A percentile compares a stretch with the other conserved stretches of the same genome.
These are phyloP conservation scores for Musa acuminata DNA, from an alignment of 176 grass and related monocot species.

Conservation along the genomic window DNA sequence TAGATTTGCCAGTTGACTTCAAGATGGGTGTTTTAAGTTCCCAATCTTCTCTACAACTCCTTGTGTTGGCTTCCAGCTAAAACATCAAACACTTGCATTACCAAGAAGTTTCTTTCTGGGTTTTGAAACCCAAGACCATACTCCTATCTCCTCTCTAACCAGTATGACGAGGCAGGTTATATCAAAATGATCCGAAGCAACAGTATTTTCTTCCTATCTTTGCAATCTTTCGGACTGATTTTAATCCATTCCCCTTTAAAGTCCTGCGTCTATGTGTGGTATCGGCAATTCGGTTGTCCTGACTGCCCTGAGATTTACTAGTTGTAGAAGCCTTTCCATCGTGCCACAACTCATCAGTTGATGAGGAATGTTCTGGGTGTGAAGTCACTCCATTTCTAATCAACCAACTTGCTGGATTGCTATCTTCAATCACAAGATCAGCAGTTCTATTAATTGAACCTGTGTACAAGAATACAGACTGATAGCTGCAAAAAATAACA, in stretches of 20 bases:
- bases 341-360: neutral
- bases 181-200: conserved; percentile 34
- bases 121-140: too few relatives aligned
- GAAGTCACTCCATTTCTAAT: neutral
- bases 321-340: conserved; percentile 1
- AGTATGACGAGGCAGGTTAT: neutral
- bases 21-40: too few relatives aligned
- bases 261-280: conserved; percentile 20
- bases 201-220: conserved; percentile 43
- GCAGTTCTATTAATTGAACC: neutral
- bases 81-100: too few relatives aligned
- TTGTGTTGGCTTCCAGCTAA: too few relatives aligned
- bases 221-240: conserved; percentile 23
- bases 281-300: conserved; percentile 22
- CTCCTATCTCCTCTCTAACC: neutral
- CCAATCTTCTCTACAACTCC: too few relatives aligned
- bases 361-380: neutral
- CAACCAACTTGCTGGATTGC: neutral
- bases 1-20: too few relatives aligned
- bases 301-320: neutral
- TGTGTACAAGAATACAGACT: neutral
- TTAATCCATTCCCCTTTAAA: conserved; percentile 1
- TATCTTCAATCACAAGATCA: neutral
- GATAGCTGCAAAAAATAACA: too few relatives aligned
- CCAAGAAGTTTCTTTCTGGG: too few relatives aligned